phyloP scores from a whole-genome alignment of 345 rosid genomes.

The Erucastrum elatum region DNA sequence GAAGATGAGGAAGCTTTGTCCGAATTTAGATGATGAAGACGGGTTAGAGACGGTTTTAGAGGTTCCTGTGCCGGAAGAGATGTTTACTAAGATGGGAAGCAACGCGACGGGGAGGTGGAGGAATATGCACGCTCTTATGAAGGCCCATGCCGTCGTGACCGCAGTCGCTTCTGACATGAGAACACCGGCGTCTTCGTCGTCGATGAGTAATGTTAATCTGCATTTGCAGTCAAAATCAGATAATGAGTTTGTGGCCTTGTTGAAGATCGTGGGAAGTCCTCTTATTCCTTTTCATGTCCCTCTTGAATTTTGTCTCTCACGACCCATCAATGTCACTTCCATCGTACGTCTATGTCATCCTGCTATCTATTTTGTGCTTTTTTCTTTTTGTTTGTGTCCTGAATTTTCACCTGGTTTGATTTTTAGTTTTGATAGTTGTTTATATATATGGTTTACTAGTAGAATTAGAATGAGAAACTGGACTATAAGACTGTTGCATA shows the following conservation, averaged over 20 bases:
- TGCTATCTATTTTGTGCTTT: neutral
- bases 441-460: neutral
- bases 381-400: neutral
- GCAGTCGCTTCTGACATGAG: constrained; percentile 20
- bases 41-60: constrained; percentile 60
- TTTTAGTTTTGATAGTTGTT: neutral
- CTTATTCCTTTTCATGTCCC: constrained; percentile 77
- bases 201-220: constrained; percentile 32
- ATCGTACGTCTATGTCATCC: constrained; percentile 48
- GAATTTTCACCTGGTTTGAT: neutral
- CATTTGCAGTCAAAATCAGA: constrained; percentile 73
- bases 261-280: constrained; percentile 90
- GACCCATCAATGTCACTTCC: constrained; percentile 54
- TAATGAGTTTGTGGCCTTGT: constrained; percentile 81
- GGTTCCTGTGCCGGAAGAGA: constrained; percentile 62
- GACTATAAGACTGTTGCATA: neutral
- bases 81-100: constrained; percentile 53
- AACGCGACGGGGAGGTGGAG: constrained; percentile 64
- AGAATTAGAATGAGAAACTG: neutral
- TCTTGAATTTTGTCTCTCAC: constrained; percentile 47
- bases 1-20: constrained; percentile 56
- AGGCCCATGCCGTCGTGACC: constrained; percentile 46
- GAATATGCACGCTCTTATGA: constrained; percentile 75
- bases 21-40: constrained; percentile 51
- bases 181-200: constrained; percentile 30